Base-by-base conservation (phyloP, 805 yeast species). In the Zygotorulaspora sp. region DNA sequence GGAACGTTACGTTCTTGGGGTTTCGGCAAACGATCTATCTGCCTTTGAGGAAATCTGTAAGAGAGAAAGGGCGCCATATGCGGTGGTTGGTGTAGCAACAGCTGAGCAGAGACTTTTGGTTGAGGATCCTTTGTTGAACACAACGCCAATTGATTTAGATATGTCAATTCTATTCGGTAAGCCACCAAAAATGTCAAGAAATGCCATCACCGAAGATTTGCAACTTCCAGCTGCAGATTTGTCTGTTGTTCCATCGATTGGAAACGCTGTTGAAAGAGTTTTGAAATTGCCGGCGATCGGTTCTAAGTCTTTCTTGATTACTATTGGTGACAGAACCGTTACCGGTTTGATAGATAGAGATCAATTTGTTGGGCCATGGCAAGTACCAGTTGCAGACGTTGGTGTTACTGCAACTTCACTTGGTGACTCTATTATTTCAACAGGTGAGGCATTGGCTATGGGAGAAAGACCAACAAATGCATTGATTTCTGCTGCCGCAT, bases 281-380 rank as follows among this genome's bases (percentile, higher is more conserved):
- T 69, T 92, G 50, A 85, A 78, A 50, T 71, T 92, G 49, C 98
- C 98, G 19, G 68, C 96, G 5, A 98, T 92, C 35, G 98, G 95
- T 17, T 87, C 97, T 28, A 92, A 92, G 68, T 80, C 83, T 35
- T 92, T 92, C 71, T 71, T 92, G 57, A 84, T 92, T 59, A 92
- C 97, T n/a, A 92, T 92, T 59, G 98, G 96, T 65, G 98, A 92
- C 66, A 81, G 98, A 67, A 75, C 94, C n/a, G 92, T 92, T 45
- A 90, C 97, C 19, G 98, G 98, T 38, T 74, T 92, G 52, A 82
- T 92, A 45, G 97, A 94, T 56, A 80, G 98, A 61, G 98, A 92
- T 63, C 98, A 92, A 69, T 80, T 89, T 80, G 97, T 92, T 43
- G 98, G 98, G 26, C 97, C 97, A 58, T 92, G 97, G 97, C 99